Evolutionary conservation across 2,329 filamentous ascomycete genomes (phyloP), one percentile per base, ranked within the genome.

Genomic region (Graphiopsis chlorocephala): DNA sequence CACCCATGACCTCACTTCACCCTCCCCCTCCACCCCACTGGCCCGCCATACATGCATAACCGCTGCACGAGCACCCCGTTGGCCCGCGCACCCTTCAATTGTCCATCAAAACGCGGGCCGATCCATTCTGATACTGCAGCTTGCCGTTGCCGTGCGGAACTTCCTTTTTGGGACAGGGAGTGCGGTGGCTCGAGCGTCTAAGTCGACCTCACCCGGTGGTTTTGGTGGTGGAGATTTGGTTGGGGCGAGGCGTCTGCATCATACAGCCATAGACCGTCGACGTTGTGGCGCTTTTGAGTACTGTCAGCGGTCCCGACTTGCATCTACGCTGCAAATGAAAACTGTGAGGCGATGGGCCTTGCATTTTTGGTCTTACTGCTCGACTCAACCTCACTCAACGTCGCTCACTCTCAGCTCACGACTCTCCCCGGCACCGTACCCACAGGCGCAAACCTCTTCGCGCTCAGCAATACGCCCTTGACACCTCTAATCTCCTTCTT

Each of bases 401-500:
- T 31, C 29, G 12, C 38, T 45, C 10, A 35, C 8, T 10, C 5
- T 62, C 33, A 62, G 28, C 47, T 62, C 15, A 35, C 60, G 20
- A 31, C 47, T 1, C 73, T 73, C 42, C 66, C 72, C 15, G 64
- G 68, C 14, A 72, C 71, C 38, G 66, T 69, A 3, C 26, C 52
- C n/a, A 66, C 63, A 26, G 63, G 56, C 20, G 63, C 56, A 69
- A 94, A 94, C 71, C 86, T 91, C 72, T 89, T 86, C 4, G 91
- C 86, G 72, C 87, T 92, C 64, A 96, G 77, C 69, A 95, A 79
- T 12, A 92, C 85, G 1, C 91, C 91, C 80, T 96, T 96, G 48
- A 95, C 86, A 64, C 90, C 85, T 68, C 91, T 81, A 60, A 96
- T 93, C 67, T 89, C 90, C 68, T 87, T 87, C 78, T 90, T 91